These are phyloP conservation scores for Straminergon stramineum DNA, from an alignment of 225 moss, liverwort and hornwort genomes.

Conservation along the genomic window DNA sequence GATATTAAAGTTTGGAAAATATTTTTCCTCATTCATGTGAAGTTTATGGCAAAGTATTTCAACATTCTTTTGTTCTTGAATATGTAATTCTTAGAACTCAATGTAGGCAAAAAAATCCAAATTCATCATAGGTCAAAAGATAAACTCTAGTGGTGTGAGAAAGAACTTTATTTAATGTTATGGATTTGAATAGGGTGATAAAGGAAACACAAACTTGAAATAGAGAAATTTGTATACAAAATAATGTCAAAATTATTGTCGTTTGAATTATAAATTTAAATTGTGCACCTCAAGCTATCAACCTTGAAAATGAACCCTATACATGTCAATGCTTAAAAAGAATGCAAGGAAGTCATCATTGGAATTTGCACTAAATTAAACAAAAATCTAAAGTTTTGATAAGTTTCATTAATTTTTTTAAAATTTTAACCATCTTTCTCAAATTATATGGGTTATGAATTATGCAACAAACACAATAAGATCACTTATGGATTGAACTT, in stretches of 20 bases:
- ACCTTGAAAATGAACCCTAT: neutral
- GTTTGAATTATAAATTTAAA: neutral
- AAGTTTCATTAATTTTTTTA: neutral
- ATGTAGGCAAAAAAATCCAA: neutral
- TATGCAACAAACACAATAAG: fast-evolving
- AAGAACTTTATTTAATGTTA: neutral
- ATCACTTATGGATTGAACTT: neutral
- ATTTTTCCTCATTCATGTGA: neutral
- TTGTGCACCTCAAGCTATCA: neutral
- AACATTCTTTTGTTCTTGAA: neutral
- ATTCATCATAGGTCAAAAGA: neutral
- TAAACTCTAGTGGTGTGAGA: fast-evolving
- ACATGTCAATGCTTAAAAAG: neutral
- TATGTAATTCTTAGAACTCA: neutral
- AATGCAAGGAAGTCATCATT: neutral
- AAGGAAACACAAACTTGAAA: neutral
- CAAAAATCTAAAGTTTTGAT: neutral
- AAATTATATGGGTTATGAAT: fast-evolving
- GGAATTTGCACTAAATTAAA: neutral
- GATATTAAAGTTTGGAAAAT: neutral
- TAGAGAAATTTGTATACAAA: neutral
- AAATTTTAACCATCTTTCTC: neutral
- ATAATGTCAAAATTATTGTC: neutral
- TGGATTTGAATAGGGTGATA: too few relatives aligned
- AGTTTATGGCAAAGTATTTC: neutral